Percentiles rank a stretch among this genome's conserved stretches.
These are phyloP conservation scores for Tolypocladium inflatum DNA, from an alignment of 2,329 filamentous ascomycete genomes.

Conservation along the genomic window DNA sequence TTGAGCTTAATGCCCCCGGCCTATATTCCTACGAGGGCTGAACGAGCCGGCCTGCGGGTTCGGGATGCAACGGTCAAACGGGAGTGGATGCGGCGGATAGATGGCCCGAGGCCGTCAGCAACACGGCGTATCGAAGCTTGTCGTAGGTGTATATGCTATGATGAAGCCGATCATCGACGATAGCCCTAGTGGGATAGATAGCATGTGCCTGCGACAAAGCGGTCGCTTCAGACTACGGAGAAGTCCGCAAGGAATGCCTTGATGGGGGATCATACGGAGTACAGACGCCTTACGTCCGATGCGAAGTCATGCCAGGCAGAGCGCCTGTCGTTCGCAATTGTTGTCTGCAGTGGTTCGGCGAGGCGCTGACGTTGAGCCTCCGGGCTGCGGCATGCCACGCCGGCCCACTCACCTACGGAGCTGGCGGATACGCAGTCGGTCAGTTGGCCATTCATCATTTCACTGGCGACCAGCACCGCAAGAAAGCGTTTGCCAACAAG, in stretches of 20 bases:
- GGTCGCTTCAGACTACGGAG: background rate
- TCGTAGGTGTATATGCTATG: no score
- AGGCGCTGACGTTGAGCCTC: background rate
- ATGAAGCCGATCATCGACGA: background rate
- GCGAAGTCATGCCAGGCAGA: background rate
- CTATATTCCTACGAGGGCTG: background rate
- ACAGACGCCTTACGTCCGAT: background rate
- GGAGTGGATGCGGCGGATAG: background rate
- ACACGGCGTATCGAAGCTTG: background rate
- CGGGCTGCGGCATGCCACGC: background rate
- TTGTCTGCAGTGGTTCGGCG: background rate
- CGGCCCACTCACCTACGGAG: background rate
- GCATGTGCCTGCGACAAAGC: background rate
- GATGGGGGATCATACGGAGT: background rate
- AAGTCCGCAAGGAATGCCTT: background rate
- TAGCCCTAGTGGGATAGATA: background rate
- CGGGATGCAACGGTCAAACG: background rate
- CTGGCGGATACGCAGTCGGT: background rate
- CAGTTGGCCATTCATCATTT: background rate
- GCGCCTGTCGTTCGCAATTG: background rate
- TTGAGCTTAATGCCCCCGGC: background rate
- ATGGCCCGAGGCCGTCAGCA: background rate
- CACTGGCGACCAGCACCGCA: background rate
- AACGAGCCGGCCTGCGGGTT: background rate
- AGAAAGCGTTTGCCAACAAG: background rate